Conservation (phyloP, 2,329 filamentous ascomycete genomes). For the Pseudogymnoascus sp. region DNA sequence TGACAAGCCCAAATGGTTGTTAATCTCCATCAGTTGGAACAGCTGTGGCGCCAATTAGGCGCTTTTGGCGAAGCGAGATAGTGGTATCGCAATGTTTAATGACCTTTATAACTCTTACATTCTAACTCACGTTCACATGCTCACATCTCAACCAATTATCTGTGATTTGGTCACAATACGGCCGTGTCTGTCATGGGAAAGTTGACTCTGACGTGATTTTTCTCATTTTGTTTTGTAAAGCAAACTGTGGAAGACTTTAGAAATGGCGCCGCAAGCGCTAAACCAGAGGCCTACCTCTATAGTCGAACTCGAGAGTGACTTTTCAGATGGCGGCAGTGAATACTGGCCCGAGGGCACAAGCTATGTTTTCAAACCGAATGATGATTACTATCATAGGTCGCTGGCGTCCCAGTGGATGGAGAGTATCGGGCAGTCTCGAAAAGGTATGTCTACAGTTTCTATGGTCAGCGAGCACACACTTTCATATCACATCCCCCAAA, state of each 20-base stretch:
- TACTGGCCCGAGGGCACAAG: not conserved
- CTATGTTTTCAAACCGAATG: not conserved
- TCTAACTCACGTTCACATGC: not conserved
- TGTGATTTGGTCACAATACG: not conserved
- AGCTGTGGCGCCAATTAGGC: not conserved
- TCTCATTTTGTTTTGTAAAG: not conserved
- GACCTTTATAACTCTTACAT: not conserved
- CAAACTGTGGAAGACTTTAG: not conserved
- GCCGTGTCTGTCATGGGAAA: not conserved
- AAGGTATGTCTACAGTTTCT: not conserved
- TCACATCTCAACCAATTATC: not conserved
- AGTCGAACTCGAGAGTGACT: not conserved
- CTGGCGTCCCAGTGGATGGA: not conserved
- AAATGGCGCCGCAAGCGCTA: not conserved
- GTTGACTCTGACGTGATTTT: not conserved
- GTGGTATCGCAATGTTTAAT: constrained; percentile 4
- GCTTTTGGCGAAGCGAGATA: not conserved
- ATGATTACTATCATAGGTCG: constrained; percentile 2
- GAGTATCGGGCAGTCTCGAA: not conserved
- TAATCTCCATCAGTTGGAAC: not conserved
- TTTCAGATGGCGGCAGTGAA: not conserved
- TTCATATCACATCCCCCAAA: not conserved
- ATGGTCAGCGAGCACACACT: not conserved
- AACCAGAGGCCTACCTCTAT: not conserved
- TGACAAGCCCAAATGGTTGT: not conserved